A percentile compares a stretch with the other conserved stretches of the same genome.
Conservation (phyloP, 306 rosid genomes). For the Begonia fuchsioides region DNA sequence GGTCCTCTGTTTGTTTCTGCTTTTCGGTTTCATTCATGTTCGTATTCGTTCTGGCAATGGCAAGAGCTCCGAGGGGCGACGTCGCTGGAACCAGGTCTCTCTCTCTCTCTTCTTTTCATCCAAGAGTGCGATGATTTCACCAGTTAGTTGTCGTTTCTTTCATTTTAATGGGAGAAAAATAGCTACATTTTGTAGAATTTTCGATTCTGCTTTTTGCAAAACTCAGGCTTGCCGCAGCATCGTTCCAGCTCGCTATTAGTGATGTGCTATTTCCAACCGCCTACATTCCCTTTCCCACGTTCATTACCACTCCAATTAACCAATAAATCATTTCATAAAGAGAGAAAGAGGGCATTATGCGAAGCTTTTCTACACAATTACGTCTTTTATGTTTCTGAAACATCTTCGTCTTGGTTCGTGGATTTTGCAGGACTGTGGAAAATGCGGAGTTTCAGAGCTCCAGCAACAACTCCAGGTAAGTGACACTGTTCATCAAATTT, state of each 20-base stretch:
- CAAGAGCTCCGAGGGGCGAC: conserved; percentile 20
- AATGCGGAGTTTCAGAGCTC: conserved; percentile 47
- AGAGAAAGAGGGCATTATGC: background rate
- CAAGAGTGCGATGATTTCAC: conserved; percentile 7
- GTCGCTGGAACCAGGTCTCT: conserved; percentile 26
- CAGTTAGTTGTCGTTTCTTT: background rate
- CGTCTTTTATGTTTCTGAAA: background rate
- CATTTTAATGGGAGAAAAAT: background rate
- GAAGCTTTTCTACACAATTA: background rate
- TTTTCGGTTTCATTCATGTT: conserved; percentile 16
- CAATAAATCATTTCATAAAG: background rate
- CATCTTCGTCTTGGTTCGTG: background rate
- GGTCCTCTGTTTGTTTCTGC: conserved; percentile 11
- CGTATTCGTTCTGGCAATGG: conserved; percentile 25
- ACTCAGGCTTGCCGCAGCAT: background rate
- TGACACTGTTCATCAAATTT: background rate
- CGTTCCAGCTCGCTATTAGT: background rate
- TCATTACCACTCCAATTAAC: background rate
- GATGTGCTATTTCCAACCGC: background rate
- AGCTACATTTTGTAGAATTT: background rate
- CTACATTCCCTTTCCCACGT: too few relatives aligned
- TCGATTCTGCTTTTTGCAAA: too few relatives aligned
- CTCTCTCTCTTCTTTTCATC: conserved; percentile 1
- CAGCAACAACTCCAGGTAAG: conserved; percentile 48
- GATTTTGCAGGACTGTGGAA: conserved; percentile 27